Evolutionary conservation across 176 grass and related monocot genomes (phyloP), one percentile per base, ranked within the genome.

Genomic region (Chrysopogon serrulatus): DNA sequence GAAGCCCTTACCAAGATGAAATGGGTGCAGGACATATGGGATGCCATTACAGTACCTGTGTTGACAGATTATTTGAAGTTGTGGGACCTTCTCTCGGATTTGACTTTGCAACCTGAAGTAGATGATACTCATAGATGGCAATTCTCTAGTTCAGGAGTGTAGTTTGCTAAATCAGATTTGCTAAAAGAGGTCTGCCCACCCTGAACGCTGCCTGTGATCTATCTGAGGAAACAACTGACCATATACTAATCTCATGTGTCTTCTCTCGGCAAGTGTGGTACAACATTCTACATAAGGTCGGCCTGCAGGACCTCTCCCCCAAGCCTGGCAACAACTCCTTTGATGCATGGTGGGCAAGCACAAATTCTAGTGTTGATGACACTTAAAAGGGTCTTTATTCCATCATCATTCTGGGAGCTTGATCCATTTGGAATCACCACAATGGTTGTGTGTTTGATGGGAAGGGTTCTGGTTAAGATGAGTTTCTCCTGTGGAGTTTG

Each of bases 311-410:
- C 27, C 60, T 63, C 57, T 61, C 57, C 57, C 57, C 57, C 57
- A 4, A 39, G 37, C 37, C 37, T 39, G 37, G 8, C 37, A 63
- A 31, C 27, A 30, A 62, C 59, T 63, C 60, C 60, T 63, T 63
- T 30, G 60, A 63, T 63, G 60, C 4, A 31, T 63, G 27, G 60
- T 63, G 60, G 60, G 26, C 57, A 61, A 61, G 57, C 57, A 61
- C n/a, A 61, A 28, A 28, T 28, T 61, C 14, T 92, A n/a, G 82
- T 73, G 2, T 35, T 88, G 13, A 6, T 88, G 28, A 92, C 23
- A 26, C n/a, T 59, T 26, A 59, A 59, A 59, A 59, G 28, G 24
- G 57, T 11, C 57, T 14, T 10, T 28, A 28, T 61, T 28, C 24
- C 57, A 61, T 61, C 57, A 61, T 61, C 57, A 61, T 92, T 76